Evolutionary conservation across 2,329 filamentous ascomycete genomes (phyloP).

Genomic region (Knufia petricola): DNA sequence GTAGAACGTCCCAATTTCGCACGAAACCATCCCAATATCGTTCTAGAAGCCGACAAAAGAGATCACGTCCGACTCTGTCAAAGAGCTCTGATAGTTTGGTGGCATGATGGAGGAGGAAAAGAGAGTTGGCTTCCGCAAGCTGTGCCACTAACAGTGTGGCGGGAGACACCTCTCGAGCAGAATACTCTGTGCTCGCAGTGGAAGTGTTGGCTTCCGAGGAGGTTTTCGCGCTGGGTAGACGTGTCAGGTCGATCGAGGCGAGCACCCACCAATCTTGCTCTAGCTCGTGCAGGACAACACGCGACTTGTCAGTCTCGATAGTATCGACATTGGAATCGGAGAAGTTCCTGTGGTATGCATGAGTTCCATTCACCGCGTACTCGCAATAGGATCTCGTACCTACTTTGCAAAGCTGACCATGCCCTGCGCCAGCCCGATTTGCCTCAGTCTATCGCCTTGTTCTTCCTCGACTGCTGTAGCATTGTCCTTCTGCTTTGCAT

Average conservation of each 20-base stretch:
- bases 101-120: conserved; percentile 82
- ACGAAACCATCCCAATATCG: conserved; percentile 70
- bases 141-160: conserved; percentile 68
- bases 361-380: neutral
- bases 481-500: conserved; percentile 17
- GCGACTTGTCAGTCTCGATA: conserved; percentile 82
- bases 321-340: conserved; percentile 69
- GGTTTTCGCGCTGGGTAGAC: conserved; percentile 43
- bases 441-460: conserved; percentile 75
- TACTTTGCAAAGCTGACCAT: conserved; percentile 84
- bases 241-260: conserved; percentile 77
- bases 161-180: conserved; percentile 80
- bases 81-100: conserved; percentile 63
- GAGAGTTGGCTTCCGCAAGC: conserved; percentile 67
- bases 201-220: conserved; percentile 30
- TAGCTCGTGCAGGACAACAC: conserved; percentile 76
- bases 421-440: conserved; percentile 91
- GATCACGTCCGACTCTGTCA: conserved; percentile 51
- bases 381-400: conserved; percentile 23
- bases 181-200: conserved; percentile 58
- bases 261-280: conserved; percentile 94
- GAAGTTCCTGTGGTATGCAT: conserved; percentile 55
- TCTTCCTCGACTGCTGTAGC: conserved; percentile 45
- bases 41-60: conserved; percentile 63
- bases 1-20: conserved; percentile 70